Percentiles rank a stretch among this genome's conserved stretches.
Evolutionary conservation across 2,329 filamentous ascomycete genomes (phyloP).

Genomic region (Neopestalotiopsis rosae): DNA sequence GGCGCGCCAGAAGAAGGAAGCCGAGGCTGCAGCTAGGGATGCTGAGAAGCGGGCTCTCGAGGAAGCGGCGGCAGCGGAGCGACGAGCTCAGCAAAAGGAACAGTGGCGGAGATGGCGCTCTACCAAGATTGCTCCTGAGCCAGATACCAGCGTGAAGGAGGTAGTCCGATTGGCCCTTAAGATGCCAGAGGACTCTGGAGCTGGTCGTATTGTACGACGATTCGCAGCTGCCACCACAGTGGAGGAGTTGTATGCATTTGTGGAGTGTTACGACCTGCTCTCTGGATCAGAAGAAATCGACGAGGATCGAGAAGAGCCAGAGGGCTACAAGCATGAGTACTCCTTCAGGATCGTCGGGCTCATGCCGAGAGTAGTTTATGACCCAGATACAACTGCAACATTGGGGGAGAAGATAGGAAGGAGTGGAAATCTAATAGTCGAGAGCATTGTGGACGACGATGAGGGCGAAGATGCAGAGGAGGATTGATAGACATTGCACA

Average conservation of each 20-base stretch:
- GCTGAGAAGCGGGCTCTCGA: constrained; percentile 67
- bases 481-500: not conserved
- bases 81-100: constrained; percentile 49
- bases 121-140: constrained; percentile 70
- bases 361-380: constrained; percentile 83
- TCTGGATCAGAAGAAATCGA: constrained; percentile 39
- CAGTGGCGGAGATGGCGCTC: constrained; percentile 87
- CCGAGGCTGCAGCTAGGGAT: constrained; percentile 71
- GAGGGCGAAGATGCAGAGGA: constrained; percentile 42
- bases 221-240: constrained; percentile 74
- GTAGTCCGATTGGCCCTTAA: constrained; percentile 74
- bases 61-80: constrained; percentile 65
- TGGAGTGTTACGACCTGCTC: constrained; percentile 83
- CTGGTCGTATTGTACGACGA: constrained; percentile 76
- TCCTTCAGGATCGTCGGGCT: constrained; percentile 84
- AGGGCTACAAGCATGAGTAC: constrained; percentile 80
- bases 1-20: constrained; percentile 76
- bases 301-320: constrained; percentile 50
- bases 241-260: constrained; percentile 94
- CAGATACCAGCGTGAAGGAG: constrained; percentile 65
- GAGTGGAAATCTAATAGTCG: constrained; percentile 89
- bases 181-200: constrained; percentile 64
- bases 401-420: constrained; percentile 77
- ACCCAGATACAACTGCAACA: constrained; percentile 67
- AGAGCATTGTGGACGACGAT: constrained; percentile 59